Base-by-base conservation (phyloP, 371 early-diverging fungal genomes). In the Pancytospora philotis region DNA sequence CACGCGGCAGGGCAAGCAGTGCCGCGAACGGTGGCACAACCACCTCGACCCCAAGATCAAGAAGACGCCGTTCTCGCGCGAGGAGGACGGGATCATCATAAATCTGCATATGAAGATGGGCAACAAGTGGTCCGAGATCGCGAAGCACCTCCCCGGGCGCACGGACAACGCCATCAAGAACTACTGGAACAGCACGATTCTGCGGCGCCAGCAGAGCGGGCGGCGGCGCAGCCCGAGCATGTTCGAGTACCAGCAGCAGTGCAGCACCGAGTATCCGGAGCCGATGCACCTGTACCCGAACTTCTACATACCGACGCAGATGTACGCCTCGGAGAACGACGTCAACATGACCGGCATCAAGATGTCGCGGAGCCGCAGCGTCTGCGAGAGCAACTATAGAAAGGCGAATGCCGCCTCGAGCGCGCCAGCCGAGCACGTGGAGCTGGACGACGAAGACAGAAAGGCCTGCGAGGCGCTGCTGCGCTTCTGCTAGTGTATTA, bases 81-180 rank as follows among this genome's bases (percentile, higher is more conserved):
- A 75, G 37, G 82, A 82, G 66, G 72, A 78, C 35, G 25, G 25
- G 13, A 49, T 74, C 35, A 79, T 82, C 19, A 37, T 75, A 4
- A 32, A 71, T 8, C 57, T 79, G 35, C 81, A 82, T 31, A 66
- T 38, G 25, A 73, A 67, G 31, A 73, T 74, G 57, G 82, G 82
- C 35, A 80, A 80, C 67, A 74, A 66, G 62, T 82, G 82, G 82
- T 75, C 72, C 2, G 72, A 78, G 65, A 82, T 82, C 31, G 75
- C 78, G 0, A 74, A 72, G 62, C 66, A 76, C 41, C 65, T 82
- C 16, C 81, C 79, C 6, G 81, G 81, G 28, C 61, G 82, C 64
- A 79, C 82, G 28, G 82, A 82, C 62, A 82, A 82, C 71, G 66
- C 82, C 39, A 78, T 82, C 32, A 82, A 82, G 61, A 82, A 82